phyloP scores from a whole-genome alignment of 306 rosid genomes.

The Quercus variabilis region DNA sequence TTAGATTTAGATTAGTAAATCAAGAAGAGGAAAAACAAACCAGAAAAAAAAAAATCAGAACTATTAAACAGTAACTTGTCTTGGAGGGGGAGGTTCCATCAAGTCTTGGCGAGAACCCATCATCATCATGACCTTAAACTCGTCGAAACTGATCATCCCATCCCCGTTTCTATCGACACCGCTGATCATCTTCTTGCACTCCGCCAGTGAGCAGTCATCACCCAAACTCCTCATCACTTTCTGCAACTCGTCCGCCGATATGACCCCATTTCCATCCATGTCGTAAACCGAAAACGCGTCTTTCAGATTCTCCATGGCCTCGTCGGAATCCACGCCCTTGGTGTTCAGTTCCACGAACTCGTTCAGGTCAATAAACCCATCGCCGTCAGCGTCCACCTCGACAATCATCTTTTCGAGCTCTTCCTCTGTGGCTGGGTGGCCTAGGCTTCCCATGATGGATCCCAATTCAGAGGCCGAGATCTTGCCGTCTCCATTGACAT shows the following conservation, averaged over 20 bases:
- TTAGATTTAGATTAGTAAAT: too few species aligned
- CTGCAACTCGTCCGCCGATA: constrained; percentile 78
- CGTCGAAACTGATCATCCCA: constrained; percentile 83
- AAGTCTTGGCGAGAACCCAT: constrained; percentile 60
- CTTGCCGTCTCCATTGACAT: constrained; percentile 90
- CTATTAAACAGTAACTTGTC: neutral
- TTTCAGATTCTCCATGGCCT: constrained; percentile 65
- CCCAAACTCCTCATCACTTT: constrained; percentile 71
- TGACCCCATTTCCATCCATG: constrained; percentile 78
- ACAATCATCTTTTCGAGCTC: constrained; percentile 60
- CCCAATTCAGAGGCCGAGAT: constrained; percentile 80
- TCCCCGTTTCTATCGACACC: constrained; percentile 85
- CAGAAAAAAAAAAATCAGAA: neutral
- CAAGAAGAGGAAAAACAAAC: too few species aligned
- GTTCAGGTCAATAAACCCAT: constrained; percentile 67
- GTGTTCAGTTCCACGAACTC: constrained; percentile 86
- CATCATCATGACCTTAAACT: constrained; percentile 89
- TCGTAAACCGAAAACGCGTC: constrained; percentile 89
- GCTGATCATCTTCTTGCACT: constrained; percentile 77
- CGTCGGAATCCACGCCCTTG: constrained; percentile 69
- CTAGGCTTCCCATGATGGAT: constrained; percentile 65
- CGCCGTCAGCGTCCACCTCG: constrained; percentile 86
- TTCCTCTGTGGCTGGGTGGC: constrained; percentile 52
- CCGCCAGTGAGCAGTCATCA: constrained; percentile 74
- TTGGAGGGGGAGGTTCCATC: neutral